Conservation (phyloP, 495 filamentous ascomycete genomes). For the Evernia prunastri region DNA sequence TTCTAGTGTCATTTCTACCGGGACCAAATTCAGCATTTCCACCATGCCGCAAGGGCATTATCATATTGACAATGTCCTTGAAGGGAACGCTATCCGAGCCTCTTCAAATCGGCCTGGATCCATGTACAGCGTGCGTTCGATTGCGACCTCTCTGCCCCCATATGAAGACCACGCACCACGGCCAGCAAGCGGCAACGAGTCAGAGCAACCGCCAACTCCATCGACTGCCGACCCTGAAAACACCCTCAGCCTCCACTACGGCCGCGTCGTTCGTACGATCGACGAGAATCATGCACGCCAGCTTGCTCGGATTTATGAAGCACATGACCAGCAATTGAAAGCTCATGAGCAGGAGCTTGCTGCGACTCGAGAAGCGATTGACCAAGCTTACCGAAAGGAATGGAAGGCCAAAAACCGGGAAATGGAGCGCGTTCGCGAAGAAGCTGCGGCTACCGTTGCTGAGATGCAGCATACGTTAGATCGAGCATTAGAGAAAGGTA, state of each 20-base stretch:
- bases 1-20: slow-evolving; percentile 23
- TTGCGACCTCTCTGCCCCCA: slow-evolving; percentile 18
- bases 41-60: slow-evolving; percentile 17
- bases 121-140: slow-evolving; percentile 16
- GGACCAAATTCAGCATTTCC: slow-evolving; percentile 21
- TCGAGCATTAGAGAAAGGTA: slow-evolving; percentile 7
- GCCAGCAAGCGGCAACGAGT: slow-evolving; percentile 1
- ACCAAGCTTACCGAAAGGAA: slow-evolving; percentile 26
- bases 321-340: slow-evolving; percentile 19
- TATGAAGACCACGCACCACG: slow-evolving; percentile 11
- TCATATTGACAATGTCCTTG: slow-evolving; percentile 9
- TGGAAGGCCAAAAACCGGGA: slow-evolving; percentile 24
- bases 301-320: slow-evolving; percentile 18
- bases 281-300: slow-evolving; percentile 26
- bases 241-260: slow-evolving; percentile 28
- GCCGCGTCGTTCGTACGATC: slow-evolving; percentile 27
- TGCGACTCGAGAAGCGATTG: slow-evolving; percentile 24
- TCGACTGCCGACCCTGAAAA: slow-evolving; percentile 25
- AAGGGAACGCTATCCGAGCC: neutral
- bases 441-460: slow-evolving; percentile 16
- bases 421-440: slow-evolving; percentile 22
- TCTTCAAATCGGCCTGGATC: slow-evolving; percentile 10
- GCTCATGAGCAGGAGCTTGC: slow-evolving; percentile 26
- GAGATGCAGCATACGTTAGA: slow-evolving; percentile 14
- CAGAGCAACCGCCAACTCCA: slow-evolving; percentile 14